These are phyloP conservation scores for Hypseocharis bilobata DNA, from an alignment of 441 rosid genomes.

Conservation along the genomic window DNA sequence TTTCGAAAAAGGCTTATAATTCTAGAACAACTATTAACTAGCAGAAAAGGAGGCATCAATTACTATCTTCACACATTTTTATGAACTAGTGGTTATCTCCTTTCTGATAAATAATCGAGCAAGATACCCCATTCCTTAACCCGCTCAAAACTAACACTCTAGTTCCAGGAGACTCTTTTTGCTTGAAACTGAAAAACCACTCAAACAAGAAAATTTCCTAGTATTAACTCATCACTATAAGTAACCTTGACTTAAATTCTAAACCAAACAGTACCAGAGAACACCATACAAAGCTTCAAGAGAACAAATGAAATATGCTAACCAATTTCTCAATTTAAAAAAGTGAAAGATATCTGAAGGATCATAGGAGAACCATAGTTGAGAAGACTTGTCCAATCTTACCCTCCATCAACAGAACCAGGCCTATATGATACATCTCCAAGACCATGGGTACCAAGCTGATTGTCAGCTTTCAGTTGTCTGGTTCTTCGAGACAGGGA, in stretches of 20 bases:
- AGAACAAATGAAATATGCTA: not conserved
- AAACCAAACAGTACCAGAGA: not conserved
- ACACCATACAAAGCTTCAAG: not conserved
- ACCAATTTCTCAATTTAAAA: not conserved
- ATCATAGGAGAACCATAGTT: constrained; percentile 6
- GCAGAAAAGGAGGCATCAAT: not conserved
- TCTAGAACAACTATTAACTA: constrained; percentile 9
- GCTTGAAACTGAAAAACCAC: not conserved
- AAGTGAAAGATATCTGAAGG: not conserved
- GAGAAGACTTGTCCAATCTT: constrained; percentile 24
- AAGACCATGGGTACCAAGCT: constrained; percentile 45
- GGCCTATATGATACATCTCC: constrained; percentile 59
- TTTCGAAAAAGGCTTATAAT: not conserved
- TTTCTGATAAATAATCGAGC: too few species aligned
- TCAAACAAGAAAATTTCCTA: not conserved
- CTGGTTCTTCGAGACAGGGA: constrained; percentile 89
- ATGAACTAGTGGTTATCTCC: too few species aligned
- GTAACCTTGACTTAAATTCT: not conserved
- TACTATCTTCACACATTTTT: too few species aligned
- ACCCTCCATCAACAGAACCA: constrained; percentile 69
- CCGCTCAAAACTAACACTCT: not conserved
- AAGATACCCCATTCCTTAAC: not conserved
- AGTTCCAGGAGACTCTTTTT: not conserved
- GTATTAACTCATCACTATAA: not conserved
- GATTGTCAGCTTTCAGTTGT: constrained; percentile 65